Conservation (phyloP, 2,329 filamentous ascomycete species). For the Herpomyces periplanetae region DNA sequence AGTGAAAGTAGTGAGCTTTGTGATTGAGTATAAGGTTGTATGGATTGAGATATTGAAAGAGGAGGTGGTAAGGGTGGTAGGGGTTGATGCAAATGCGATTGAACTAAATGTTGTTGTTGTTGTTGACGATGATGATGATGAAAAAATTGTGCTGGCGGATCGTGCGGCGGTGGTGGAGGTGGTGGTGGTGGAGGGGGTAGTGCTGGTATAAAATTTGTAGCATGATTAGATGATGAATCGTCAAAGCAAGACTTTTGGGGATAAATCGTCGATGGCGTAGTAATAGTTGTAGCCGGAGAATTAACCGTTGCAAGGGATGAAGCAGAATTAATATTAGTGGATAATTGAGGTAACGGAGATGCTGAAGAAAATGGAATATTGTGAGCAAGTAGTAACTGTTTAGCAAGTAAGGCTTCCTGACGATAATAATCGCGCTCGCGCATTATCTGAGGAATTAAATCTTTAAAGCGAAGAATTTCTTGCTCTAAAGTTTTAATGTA, state of each 20-base stretch:
- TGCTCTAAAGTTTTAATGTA: constrained; percentile 83
- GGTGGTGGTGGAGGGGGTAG: constrained; percentile 9
- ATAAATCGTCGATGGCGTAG: too few species aligned
- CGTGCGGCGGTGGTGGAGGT: constrained; percentile 10
- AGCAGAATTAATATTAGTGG: constrained; percentile 7
- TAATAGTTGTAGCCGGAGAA: constrained; percentile 8
- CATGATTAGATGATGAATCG: constrained; percentile 9
- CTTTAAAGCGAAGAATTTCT: constrained; percentile 55
- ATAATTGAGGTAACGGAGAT: constrained; percentile 3
- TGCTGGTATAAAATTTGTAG: constrained; percentile 22
- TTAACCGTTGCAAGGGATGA: constrained; percentile 6
- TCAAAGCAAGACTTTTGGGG: not conserved
- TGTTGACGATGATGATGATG: constrained; percentile 6
- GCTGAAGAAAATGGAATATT: constrained; percentile 12
- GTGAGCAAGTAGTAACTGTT: constrained; percentile 16
- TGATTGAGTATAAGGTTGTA: not conserved
- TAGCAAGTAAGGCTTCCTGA: constrained; percentile 25
- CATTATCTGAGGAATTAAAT: constrained; percentile 30
- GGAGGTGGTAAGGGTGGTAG: constrained; percentile 5
- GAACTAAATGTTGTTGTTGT: constrained; percentile 4
- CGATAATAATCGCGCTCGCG: constrained; percentile 34
- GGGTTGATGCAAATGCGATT: constrained; percentile 3
- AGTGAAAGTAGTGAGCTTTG: not conserved
- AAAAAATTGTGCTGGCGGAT: constrained; percentile 4
- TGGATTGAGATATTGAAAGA: not conserved